Evolutionary conservation across 1,284 basidiomycete species (phyloP), one percentile per base, ranked within the genome.

Genomic region (Mrakiaceae sp.): DNA sequence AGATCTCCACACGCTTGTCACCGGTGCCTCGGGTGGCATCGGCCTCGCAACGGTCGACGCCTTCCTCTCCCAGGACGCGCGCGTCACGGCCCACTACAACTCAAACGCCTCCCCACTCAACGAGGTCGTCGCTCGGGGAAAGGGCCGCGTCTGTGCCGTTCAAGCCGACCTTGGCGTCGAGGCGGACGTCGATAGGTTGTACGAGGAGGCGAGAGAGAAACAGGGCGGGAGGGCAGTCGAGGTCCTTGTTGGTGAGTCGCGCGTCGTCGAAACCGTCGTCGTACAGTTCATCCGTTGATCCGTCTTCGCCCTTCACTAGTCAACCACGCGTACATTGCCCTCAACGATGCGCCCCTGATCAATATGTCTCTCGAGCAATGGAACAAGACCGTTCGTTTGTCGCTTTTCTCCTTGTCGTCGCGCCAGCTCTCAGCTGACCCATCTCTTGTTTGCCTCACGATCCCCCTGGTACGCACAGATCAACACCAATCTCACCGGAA

Each of bases 81-180:
- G 80, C 66, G 85, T 89, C 7, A 83, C 85, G 0, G 86, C 85
- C 0, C 86, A 88, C 71, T 89, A 85, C 74, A 84, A 87, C 73
- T 80, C 81, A 10, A 83, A 80, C 54, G 70, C 75, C 14, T 71
- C 74, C 0, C 73, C 82, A 0, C 75, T 87, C 10, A 72, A 79
- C 6, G 73, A 77, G 2, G 75, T 86, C 39, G 67, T 74, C 4
- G 69, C 70, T 44, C 10, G 56, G 57, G 9, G 49, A n/a, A 74
- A 73, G 14, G 27, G 82, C 5, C 76, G 78, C 48, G 68, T 76
- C 11, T 3, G 73, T 81, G 3, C 81, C 83, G 71, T 84, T 40
- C 58, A 57, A 14, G 60, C 49, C 27, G 79, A 88, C 74, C 79
- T 88, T 6, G 79, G 88, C 74, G 79, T 88, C 7, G 86, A 88